Evolutionary conservation across 2,329 filamentous ascomycete genomes (phyloP).

Genomic region (Colletotrichum sp.): DNA sequence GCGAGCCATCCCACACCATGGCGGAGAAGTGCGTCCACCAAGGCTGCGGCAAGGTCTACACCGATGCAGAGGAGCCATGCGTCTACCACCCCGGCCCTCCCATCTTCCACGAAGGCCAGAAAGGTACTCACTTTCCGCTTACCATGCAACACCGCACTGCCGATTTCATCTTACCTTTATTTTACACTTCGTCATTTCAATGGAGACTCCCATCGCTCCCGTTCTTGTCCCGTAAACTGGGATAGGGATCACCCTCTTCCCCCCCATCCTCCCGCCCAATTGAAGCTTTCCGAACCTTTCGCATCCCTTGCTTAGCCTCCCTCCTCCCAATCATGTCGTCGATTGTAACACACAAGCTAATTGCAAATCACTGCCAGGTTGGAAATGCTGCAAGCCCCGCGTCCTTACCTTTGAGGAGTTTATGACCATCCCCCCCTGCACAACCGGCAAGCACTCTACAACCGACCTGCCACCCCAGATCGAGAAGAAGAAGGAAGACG

Average conservation of each 20-base stretch:
- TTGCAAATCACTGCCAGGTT: constrained; percentile 62
- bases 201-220: constrained; percentile 13
- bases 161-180: constrained; percentile 6
- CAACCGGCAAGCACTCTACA: constrained; percentile 88
- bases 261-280: not conserved
- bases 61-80: constrained; percentile 82
- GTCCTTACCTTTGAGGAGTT: constrained; percentile 99
- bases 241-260: not conserved
- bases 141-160: not conserved
- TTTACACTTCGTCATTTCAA: not conserved
- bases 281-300: not conserved
- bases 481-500: constrained; percentile 57
- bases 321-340: not conserved
- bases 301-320: not conserved
- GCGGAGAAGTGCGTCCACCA: constrained; percentile 93
- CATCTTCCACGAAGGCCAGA: constrained; percentile 96
- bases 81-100: constrained; percentile 93
- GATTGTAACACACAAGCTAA: constrained; percentile 20
- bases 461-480: constrained; percentile 73
- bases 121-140: constrained; percentile 65
- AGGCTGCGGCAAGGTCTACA: constrained; percentile 89
- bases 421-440: constrained; percentile 90
- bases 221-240: not conserved
- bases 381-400: constrained; percentile 98
- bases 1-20: constrained; percentile 48